Base-by-base conservation (phyloP, 768 basidiomycete species). In the Mycena leptocephala region DNA sequence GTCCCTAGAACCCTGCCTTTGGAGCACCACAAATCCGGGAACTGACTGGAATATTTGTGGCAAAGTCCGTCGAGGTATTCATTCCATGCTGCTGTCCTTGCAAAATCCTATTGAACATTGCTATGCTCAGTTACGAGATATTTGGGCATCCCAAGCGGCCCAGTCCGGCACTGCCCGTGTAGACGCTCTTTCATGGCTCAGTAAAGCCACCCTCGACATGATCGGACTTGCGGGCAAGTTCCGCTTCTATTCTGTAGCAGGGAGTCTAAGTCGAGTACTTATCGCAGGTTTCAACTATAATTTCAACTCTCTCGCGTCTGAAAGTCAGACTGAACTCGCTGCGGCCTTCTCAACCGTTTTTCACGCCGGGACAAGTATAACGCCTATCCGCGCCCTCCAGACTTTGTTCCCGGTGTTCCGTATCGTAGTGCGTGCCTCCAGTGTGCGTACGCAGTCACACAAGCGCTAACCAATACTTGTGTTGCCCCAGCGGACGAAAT, bases 21-120 rank as follows among this genome's bases (percentile, higher is more conserved):
- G 88, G 89, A 6, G 85, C 87, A 1, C 81, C 83, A 8, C 89
- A 90, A 72, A 83, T 90, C 30, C 84, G 88, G 2, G 87, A 85
- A 20, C 73, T 89, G 11, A 87, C 88, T 0, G 80, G 81, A 7
- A 85, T 85, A 28, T 90, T 90, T 76, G 67, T 87, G 11, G 80
- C 81, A 3, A 89, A 89, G 75, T 51, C 64, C 18, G 9, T 66
- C 20, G 22, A 66, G 64, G 64, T 65, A 16, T 43, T 24, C 5
- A 3, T 41, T 11, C 41, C 18, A 33, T 22, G 5, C 11, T 1
- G 16, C 5, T 28, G 55, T 26, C 10, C 8, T 5, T 55, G 16
- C 26, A 14, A 11, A 30, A 26, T 28, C 24, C 24, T 26, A 24
- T 26, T 26, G 51, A 24, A 28, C 48, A n/a, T n/a, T n/a, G n/a